These are phyloP conservation scores for Lasiodiplodia citricola DNA, from an alignment of 2,329 filamentous ascomycete species.

Conservation along the genomic window DNA sequence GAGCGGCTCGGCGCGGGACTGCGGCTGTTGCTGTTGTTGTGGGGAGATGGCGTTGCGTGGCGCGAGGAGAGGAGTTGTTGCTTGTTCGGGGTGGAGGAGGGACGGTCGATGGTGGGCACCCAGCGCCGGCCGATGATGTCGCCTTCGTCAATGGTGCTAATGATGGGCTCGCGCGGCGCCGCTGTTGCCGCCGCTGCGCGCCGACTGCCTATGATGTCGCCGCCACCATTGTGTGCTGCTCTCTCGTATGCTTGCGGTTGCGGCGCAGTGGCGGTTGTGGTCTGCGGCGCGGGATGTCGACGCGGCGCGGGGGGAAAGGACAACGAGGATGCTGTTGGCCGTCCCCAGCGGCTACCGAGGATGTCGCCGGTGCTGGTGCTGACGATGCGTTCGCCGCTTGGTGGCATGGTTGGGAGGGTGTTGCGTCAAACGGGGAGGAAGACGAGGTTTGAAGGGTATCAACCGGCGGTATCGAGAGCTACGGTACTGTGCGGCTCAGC, in stretches of 20 bases:
- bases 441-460: neutral
- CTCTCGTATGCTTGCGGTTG: neutral
- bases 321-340: neutral
- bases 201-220: neutral
- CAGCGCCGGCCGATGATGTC: conserved; percentile 22
- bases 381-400: conserved; percentile 10
- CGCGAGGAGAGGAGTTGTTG: neutral
- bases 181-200: neutral
- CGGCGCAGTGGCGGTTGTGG: neutral
- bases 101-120: conserved; percentile 9
- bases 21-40: neutral
- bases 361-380: conserved; percentile 17
- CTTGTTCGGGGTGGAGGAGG: neutral
- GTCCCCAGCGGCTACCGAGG: conserved; percentile 12
- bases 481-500: neutral
- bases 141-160: conserved; percentile 13
- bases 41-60: neutral
- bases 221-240: neutral
- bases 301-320: no score
- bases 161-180: conserved; percentile 6
- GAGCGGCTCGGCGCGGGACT: neutral
- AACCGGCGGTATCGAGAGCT: neutral
- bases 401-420: neutral
- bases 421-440: neutral
- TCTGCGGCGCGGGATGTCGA: neutral